These are phyloP conservation scores for Linnemannia exigua DNA, from an alignment of 192 early-diverging fungal species.

Conservation along the genomic window DNA sequence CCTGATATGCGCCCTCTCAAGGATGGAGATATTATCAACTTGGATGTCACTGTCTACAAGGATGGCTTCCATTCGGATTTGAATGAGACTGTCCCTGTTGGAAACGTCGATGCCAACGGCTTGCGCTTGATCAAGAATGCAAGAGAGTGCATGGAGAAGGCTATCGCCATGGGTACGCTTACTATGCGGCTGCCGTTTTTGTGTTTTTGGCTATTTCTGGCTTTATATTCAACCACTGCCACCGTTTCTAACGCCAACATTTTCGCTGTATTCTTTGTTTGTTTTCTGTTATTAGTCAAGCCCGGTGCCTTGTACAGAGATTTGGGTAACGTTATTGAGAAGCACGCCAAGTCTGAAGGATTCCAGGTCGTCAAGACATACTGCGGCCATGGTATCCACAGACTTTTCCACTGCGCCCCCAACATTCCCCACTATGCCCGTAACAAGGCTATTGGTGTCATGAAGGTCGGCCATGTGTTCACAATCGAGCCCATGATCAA, in stretches of 20 bases:
- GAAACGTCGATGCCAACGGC: conserved; percentile 85
- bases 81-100: conserved; percentile 94
- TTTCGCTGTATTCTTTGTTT: neutral
- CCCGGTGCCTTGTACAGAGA: conserved; percentile 95
- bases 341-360: conserved; percentile 84
- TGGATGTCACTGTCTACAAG: conserved; percentile 91
- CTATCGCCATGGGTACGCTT: conserved; percentile 86
- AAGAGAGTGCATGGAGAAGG: conserved; percentile 90
- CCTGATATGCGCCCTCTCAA: conserved; percentile 93
- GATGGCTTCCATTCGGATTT: conserved; percentile 97
- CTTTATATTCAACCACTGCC: too few species aligned
- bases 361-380: conserved; percentile 95
- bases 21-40: conserved; percentile 97
- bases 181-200: neutral
- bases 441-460: conserved; percentile 94
- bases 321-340: conserved; percentile 91
- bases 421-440: conserved; percentile 95
- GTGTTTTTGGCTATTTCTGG: neutral
- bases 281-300: conserved; percentile 70
- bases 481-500: conserved; percentile 99
- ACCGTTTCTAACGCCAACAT: neutral
- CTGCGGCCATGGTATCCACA: conserved; percentile 92
- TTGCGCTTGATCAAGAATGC: conserved; percentile 84
- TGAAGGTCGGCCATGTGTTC: conserved; percentile 96
- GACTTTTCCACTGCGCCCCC: conserved; percentile 92